Conservation (phyloP, 2,329 filamentous ascomycete species). For the Nigrospora osmanthi region DNA sequence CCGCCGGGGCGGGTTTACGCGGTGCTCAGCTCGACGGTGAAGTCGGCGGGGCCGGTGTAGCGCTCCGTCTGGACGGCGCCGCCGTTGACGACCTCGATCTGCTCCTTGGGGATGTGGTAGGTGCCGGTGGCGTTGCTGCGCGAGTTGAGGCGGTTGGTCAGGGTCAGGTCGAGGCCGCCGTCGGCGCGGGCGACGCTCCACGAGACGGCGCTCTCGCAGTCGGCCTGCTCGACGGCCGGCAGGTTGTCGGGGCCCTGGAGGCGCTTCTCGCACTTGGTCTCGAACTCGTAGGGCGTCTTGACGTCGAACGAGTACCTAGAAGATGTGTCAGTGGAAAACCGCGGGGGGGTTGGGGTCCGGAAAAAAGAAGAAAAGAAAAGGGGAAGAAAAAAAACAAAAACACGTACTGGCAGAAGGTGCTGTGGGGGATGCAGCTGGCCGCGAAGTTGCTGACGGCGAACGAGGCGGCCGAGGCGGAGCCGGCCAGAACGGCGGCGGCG, state of each 20-base stretch:
- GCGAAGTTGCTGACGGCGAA: constrained; percentile 11
- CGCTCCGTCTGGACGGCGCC: constrained; percentile 8
- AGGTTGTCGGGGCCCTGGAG: constrained; percentile 12
- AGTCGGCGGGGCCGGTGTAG: constrained; percentile 9
- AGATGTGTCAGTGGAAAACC: not conserved
- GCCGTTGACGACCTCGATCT: constrained; percentile 10
- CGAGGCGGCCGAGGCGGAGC: constrained; percentile 7
- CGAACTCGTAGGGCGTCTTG: constrained; percentile 4
- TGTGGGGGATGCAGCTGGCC: constrained; percentile 16
- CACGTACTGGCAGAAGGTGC: constrained; percentile 11
- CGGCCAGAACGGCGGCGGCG: constrained; percentile 8
- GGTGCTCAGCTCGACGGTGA: constrained; percentile 4
- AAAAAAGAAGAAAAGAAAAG: no score
- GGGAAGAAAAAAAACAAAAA: not conserved
- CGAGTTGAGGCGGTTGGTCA: constrained; percentile 10
- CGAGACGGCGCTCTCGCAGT: constrained; percentile 8
- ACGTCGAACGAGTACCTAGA: constrained; percentile 13
- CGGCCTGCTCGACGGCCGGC: constrained; percentile 8
- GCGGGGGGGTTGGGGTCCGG: not conserved
- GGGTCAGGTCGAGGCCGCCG: constrained; percentile 7
- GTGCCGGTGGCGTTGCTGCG: constrained; percentile 11
- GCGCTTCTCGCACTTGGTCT: constrained; percentile 10
- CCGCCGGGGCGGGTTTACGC: no score
- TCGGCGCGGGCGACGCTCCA: constrained; percentile 8
- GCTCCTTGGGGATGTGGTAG: constrained; percentile 7